Evolutionary conservation across 768 basidiomycete species (phyloP).

Genomic region (Amanita pallidorosea): DNA sequence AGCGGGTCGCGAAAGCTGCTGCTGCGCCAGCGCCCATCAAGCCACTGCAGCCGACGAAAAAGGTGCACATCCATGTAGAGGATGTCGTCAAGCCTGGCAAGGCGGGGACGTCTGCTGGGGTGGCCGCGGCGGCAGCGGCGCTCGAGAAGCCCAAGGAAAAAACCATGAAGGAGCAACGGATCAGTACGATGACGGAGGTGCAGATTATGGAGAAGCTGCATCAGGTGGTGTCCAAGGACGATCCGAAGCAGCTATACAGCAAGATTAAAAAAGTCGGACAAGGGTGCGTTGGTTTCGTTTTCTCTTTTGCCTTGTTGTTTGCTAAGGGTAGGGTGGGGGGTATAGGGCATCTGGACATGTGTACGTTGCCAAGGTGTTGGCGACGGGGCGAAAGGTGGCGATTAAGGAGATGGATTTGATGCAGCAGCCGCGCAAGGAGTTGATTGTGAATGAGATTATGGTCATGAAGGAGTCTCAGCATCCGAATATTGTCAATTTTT

Average conservation of each 20-base stretch:
- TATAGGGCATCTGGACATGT: conserved; percentile 92
- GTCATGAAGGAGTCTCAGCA: conserved; percentile 99
- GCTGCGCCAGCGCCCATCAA: conserved; percentile 55
- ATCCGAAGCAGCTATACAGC: conserved; percentile 83
- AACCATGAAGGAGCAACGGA: conserved; percentile 67
- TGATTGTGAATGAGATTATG: conserved; percentile 95
- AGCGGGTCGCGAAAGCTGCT: conserved; percentile 24
- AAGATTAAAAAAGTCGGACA: conserved; percentile 99
- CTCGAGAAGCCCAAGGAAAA: conserved; percentile 69
- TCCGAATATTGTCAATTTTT: conserved; percentile 94
- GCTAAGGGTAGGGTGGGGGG: conserved; percentile 9
- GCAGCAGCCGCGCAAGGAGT: conserved; percentile 92
- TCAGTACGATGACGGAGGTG: conserved; percentile 92
- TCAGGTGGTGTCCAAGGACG: conserved; percentile 76
- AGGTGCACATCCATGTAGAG: conserved; percentile 42
- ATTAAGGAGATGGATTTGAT: conserved; percentile 98
- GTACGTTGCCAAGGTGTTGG: conserved; percentile 88
- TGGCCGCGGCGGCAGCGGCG: conserved; percentile 61
- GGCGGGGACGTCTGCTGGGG: conserved; percentile 26
- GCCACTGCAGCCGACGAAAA: conserved; percentile 68
- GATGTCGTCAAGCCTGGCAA: conserved; percentile 29
- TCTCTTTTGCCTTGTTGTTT: conserved; percentile 1
- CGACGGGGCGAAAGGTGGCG: conserved; percentile 80
- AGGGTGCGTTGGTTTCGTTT: conserved; percentile 50
- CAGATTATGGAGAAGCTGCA: conserved; percentile 98